Conservation (phyloP, 23 red algal species). For the Cyanidium caldarium region DNA sequence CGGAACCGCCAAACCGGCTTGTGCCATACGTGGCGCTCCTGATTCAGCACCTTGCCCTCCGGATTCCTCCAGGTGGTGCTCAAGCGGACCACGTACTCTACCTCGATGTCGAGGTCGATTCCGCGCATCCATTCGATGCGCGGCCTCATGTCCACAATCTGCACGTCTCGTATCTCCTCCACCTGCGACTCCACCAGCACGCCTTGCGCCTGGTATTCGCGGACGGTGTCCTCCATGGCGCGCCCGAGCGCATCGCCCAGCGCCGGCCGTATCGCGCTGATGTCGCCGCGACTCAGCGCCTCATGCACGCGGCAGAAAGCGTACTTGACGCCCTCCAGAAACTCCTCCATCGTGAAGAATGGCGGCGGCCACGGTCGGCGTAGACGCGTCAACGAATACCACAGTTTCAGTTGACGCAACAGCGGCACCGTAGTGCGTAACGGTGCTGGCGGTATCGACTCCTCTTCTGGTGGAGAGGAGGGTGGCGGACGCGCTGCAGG, state of each 20-base stretch:
- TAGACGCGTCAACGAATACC: neutral
- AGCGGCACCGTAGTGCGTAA: neutral
- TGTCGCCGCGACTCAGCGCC: neutral
- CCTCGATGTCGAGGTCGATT: neutral
- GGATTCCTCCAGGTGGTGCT: neutral
- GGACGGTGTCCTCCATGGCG: neutral
- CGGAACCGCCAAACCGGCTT: neutral
- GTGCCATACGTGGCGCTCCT: neutral
- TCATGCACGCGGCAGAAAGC: neutral
- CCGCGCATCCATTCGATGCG: neutral
- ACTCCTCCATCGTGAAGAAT: neutral
- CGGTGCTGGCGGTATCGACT: conserved; percentile 5
- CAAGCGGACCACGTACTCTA: neutral
- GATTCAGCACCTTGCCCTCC: neutral
- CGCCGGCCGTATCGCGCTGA: neutral
- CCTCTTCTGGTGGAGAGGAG: too few species aligned
- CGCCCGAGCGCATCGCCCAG: neutral
- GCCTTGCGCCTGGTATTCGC: neutral
- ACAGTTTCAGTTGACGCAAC: neutral
- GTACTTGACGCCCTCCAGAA: neutral
- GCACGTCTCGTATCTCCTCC: neutral
- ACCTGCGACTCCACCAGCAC: neutral
- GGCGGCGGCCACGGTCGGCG: neutral
- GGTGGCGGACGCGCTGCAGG: too few species aligned
- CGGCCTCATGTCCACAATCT: neutral